Base-by-base conservation (phyloP, 768 basidiomycete genomes). In the Boletus barrowsii region DNA sequence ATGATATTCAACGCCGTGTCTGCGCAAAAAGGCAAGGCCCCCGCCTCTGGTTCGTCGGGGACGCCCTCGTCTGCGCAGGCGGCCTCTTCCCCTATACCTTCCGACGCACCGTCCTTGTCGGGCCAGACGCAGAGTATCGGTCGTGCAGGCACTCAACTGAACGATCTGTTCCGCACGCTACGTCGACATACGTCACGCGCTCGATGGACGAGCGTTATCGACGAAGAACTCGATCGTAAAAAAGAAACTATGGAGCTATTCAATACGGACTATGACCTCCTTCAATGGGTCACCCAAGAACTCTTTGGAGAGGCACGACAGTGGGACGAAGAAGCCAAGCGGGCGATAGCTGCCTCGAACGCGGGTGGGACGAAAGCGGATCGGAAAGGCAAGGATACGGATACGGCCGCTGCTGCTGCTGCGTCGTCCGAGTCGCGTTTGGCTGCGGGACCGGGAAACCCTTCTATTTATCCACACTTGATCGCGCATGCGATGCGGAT, bases 401-500 rank as follows among this genome's bases (percentile, higher is more conserved):
- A 7, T 6, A 2, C 26, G 6, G 26, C 40, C 2, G 18, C 41
- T 18, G 33, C 26, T 1, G 26, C 40, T 1, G 18, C 41, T 18
- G 30, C 32, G 3, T 39, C 49, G 14, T 13, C 29, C 8, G 9
- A 8, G 29, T 29, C 29, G 29, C 8, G 29, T 10, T 29, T 13
- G n/a, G n/a, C 37, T 18, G 7, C 73, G 49, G 72, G 84, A 2
- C 68, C 74, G 45, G 72, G 84, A 9, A 86, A 86, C 55, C 80
- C 83, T 10, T 76, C 81, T 0, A 76, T 82, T 18, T 96, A 95
- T 64, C 84, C 91, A 0, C 79, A 84, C 57, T 73, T 93, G 33
- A 77, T 97, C 52, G 84, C 88, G 6, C 77, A 81, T 43, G 82
- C 94, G 51, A 92, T 97, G 81, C 76, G 76, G 26, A 77, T 82